Evolutionary conservation across 83 land plant species (phyloP), one percentile per base, ranked within the genome.

Genomic region (Picea abies): DNA sequence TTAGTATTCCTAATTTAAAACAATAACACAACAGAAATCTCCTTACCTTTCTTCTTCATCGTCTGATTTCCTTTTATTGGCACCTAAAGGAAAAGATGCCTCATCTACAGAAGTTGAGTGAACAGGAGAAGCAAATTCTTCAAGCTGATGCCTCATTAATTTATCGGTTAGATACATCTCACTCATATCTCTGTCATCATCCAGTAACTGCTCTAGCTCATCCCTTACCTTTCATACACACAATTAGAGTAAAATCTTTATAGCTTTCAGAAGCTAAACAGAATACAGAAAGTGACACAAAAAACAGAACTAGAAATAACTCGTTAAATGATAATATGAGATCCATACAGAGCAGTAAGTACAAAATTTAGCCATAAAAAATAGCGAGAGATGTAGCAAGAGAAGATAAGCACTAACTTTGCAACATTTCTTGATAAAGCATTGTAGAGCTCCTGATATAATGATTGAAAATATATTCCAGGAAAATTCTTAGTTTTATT

Each of bases 171-270:
- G 72, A 83, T 85, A 87, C 89, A 89, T 87, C 80, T 87, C 91
- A 67, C 89, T 89, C 92, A 91, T 91, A 69, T 91, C 87, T 76
- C 84, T 83, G 70, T 89, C 93, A 85, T 91, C 93, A 63, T 89
- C 93, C 47, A 91, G 76, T 22, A 91, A 83, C 63, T 89, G 89
- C 76, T 89, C 93, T 62, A 91, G 81, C 82, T 91, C 93, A 89
- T 91, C 93, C 70, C 91, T 86, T 65, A 89, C 83, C 92, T 90
- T 41, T 29, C 26, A 79, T 47, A 77, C 61, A 77, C 8, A 3
- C 37, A 49, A 77, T 23, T 17, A 56, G 32, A 22, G 25, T 16
- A 22, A 10, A 77, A 49, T 22, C 16, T 5, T 69, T 41, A 35
- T 19, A 69, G 17, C 39, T 7, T 32, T 69, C 10, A 32, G 0